Conservation (phyloP, 192 early-diverging fungal genomes). For the Coemansia sp. region DNA sequence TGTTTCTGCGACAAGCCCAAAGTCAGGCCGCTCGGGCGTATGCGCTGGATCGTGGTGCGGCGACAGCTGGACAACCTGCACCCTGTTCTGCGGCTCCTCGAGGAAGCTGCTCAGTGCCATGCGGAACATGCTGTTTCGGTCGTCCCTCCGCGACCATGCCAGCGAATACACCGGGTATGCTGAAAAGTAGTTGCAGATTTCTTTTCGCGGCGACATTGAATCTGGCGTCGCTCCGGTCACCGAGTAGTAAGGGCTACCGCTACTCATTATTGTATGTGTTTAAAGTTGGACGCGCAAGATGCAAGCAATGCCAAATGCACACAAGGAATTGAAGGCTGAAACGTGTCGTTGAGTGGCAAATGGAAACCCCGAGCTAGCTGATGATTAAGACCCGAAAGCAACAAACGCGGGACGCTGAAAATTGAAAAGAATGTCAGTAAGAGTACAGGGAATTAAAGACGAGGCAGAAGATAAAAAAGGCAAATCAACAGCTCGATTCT, state of each 20-base stretch:
- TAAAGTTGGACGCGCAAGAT: not conserved
- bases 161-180: conserved; percentile 86
- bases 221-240: conserved; percentile 29
- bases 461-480: not conserved
- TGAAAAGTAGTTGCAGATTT: conserved; percentile 79
- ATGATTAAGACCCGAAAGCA: not conserved
- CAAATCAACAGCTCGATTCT: too few relatives aligned
- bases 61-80: conserved; percentile 49
- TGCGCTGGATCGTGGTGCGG: conserved; percentile 49
- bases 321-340: not conserved
- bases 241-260: conserved; percentile 44
- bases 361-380: not conserved
- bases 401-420: not conserved
- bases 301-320: not conserved
- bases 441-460: not conserved
- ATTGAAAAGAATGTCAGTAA: not conserved
- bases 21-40: conserved; percentile 59
- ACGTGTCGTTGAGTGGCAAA: not conserved
- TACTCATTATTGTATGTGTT: conserved; percentile 32
- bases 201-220: conserved; percentile 58
- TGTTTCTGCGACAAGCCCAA: conserved; percentile 70
- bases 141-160: conserved; percentile 71
- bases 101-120: conserved; percentile 81
- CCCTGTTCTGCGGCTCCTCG: conserved; percentile 67
- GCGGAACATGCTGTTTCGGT: conserved; percentile 61